Evolutionary conservation across 108 stramenopile species (phyloP).

Genomic region (Aurantiochytrium sp.): DNA sequence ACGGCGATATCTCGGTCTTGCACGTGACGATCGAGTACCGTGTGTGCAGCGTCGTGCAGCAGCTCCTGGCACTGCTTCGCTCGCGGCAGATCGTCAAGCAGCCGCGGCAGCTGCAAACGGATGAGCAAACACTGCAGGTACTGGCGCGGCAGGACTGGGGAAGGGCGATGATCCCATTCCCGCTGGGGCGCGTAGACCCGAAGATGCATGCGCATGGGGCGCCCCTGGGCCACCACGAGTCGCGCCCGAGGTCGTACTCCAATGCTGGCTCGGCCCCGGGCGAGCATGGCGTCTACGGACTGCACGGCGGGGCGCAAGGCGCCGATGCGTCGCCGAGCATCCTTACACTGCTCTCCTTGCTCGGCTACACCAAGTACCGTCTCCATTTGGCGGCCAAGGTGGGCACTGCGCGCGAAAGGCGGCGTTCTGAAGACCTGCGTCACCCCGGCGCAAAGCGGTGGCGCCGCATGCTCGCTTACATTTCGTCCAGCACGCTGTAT

Average conservation of each 20-base stretch:
- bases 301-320: background rate
- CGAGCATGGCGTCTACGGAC: too few relatives aligned
- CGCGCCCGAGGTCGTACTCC: background rate
- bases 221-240: background rate
- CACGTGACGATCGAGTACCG: background rate
- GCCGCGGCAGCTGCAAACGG: background rate
- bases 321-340: background rate
- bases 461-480: background rate
- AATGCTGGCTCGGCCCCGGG: too few relatives aligned
- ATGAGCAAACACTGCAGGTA: background rate
- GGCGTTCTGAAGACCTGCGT: background rate
- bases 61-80: background rate
- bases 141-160: background rate
- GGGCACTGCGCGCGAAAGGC: background rate
- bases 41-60: background rate
- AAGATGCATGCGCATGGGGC: background rate
- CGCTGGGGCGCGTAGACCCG: background rate
- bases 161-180: background rate
- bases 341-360: background rate
- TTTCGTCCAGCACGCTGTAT: background rate
- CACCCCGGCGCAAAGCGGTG: background rate
- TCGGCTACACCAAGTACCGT: background rate
- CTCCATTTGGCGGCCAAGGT: background rate
- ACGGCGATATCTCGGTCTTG: conserved; percentile 1
- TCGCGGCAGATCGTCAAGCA: background rate